Evolutionary conservation across 2,329 filamentous ascomycete species (phyloP).

Genomic region (Epichloe hybrida): DNA sequence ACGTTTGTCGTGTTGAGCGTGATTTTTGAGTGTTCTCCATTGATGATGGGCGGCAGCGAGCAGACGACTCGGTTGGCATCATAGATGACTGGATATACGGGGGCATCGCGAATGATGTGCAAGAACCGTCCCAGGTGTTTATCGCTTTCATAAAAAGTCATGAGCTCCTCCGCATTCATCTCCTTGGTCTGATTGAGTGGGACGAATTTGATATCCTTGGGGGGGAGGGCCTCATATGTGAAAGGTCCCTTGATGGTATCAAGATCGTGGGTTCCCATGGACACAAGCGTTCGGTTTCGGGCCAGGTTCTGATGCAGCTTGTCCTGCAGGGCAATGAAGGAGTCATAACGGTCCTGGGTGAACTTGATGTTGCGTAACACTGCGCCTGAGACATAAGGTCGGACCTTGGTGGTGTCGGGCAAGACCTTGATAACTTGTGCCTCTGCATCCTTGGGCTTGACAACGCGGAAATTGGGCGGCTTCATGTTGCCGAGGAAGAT

Average conservation of each 20-base stretch:
- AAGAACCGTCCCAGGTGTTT: slow-evolving; percentile 82
- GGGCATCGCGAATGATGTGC: slow-evolving; percentile 86
- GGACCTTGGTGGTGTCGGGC: slow-evolving; percentile 60
- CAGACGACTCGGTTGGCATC: slow-evolving; percentile 78
- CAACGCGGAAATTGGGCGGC: slow-evolving; percentile 67
- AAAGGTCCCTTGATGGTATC: slow-evolving; percentile 91
- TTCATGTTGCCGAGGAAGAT: slow-evolving; percentile 71
- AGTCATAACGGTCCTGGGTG: slow-evolving; percentile 81
- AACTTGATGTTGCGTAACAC: slow-evolving; percentile 86
- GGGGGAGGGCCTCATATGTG: slow-evolving; percentile 89
- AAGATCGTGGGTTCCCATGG: slow-evolving; percentile 92
- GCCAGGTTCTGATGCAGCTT: slow-evolving; percentile 96
- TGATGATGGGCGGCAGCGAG: slow-evolving; percentile 95
- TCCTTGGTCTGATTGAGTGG: slow-evolving; percentile 85
- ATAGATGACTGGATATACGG: slow-evolving; percentile 91
- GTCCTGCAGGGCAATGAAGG: slow-evolving; percentile 95
- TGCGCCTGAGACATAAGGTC: slow-evolving; percentile 79
- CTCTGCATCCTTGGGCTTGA: slow-evolving; percentile 57
- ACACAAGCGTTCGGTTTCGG: slow-evolving; percentile 82
- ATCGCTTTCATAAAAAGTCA: slow-evolving; percentile 92
- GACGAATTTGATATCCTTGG: slow-evolving; percentile 78
- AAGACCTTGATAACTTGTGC: slow-evolving; percentile 70
- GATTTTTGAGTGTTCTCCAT: slow-evolving; percentile 94
- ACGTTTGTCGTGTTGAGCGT: slow-evolving; percentile 81
- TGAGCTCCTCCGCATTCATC: slow-evolving; percentile 79